phyloP scores from a whole-genome alignment of 257 asterid genomes.

The Cinchona pubescens region DNA sequence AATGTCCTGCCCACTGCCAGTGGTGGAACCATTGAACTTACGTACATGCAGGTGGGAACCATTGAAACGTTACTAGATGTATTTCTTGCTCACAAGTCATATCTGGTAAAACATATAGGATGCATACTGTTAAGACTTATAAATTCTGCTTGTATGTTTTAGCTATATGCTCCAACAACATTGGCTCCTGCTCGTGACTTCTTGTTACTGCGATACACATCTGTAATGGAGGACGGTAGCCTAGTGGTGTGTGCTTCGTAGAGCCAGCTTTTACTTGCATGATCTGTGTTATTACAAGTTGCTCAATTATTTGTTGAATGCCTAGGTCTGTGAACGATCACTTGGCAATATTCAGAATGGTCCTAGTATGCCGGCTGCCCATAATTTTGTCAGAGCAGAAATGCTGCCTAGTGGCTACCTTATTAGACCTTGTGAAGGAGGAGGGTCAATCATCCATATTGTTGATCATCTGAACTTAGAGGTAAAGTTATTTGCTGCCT shows the following conservation, averaged over 20 bases:
- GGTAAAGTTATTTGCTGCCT: conserved; percentile 34
- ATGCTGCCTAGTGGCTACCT: conserved; percentile 85
- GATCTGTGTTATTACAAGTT: not conserved
- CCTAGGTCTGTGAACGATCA: conserved; percentile 84
- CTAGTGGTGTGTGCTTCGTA: conserved; percentile 53
- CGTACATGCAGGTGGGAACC: conserved; percentile 74
- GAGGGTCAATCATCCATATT: conserved; percentile 84
- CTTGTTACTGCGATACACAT: conserved; percentile 79
- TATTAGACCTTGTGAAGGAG: conserved; percentile 89
- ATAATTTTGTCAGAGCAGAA: conserved; percentile 81
- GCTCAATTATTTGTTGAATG: conserved; percentile 12
- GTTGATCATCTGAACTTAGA: conserved; percentile 87
- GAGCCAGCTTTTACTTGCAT: not conserved
- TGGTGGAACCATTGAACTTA: conserved; percentile 95
- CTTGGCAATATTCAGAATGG: conserved; percentile 80
- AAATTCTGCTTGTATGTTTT: conserved; percentile 6
- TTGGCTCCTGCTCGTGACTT: conserved; percentile 95
- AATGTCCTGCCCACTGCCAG: conserved; percentile 89
- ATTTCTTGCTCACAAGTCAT: not conserved
- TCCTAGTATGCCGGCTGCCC: conserved; percentile 84
- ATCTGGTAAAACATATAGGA: not conserved
- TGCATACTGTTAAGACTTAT: not conserved
- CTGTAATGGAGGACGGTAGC: conserved; percentile 88
- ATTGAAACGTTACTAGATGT: no score
- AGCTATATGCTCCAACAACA: conserved; percentile 90